Conservation (phyloP, 495 filamentous ascomycete species). For the Penicillium soppii region DNA sequence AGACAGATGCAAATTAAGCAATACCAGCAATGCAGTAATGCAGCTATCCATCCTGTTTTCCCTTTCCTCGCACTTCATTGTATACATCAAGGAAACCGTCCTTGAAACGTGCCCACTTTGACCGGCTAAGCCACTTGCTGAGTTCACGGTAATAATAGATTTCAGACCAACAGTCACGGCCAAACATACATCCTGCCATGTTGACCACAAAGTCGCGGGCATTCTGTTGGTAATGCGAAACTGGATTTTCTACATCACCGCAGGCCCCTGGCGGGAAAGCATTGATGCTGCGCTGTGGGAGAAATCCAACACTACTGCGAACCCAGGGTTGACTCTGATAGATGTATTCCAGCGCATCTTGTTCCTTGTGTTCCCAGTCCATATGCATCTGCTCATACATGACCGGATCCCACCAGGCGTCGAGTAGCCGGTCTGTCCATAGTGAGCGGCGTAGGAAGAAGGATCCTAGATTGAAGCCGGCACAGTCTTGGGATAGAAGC, state of each 20-base stretch:
- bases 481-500: conserved; percentile 89
- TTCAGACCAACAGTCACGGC: conserved; percentile 96
- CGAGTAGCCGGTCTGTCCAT: conserved; percentile 90
- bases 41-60: background rate
- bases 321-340: conserved; percentile 94
- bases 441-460: conserved; percentile 84
- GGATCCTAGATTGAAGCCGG: conserved; percentile 93
- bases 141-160: conserved; percentile 91
- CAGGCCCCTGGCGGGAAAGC: conserved; percentile 91
- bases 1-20: background rate
- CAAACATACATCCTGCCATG: conserved; percentile 97
- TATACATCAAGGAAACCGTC: conserved; percentile 28
- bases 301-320: conserved; percentile 81
- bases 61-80: conserved; percentile 13
- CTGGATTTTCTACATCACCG: conserved; percentile 67
- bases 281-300: conserved; percentile 91
- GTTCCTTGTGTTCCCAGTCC: conserved; percentile 99
- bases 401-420: conserved; percentile 99
- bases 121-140: conserved; percentile 81
- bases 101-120: conserved; percentile 66
- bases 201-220: conserved; percentile 96
- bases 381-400: conserved; percentile 98
- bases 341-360: conserved; percentile 90
- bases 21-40: background rate
- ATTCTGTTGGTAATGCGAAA: conserved; percentile 80